A percentile compares a stretch with the other conserved stretches of the same genome.
These are phyloP conservation scores for Myxozyma monticola DNA, from an alignment of 805 yeast genomes.

Conservation along the genomic window DNA sequence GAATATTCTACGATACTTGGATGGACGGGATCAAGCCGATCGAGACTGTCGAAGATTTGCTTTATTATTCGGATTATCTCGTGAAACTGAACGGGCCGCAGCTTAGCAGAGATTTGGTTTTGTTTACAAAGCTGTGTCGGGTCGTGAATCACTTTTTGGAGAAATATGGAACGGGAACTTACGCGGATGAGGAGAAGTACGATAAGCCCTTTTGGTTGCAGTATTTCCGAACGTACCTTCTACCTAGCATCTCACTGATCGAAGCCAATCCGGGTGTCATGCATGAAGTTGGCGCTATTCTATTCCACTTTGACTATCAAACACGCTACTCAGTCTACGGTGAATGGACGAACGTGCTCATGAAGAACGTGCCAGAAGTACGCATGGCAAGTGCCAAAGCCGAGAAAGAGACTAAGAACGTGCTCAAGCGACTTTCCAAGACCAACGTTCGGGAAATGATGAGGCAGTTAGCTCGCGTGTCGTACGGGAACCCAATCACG, in stretches of 20 bases:
- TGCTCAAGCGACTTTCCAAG: constrained; percentile 76
- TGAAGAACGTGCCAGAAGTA: constrained; percentile 56
- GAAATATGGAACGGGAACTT: too few species aligned
- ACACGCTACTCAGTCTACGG: constrained; percentile 77
- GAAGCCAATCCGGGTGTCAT: constrained; percentile 59
- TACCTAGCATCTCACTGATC: constrained; percentile 59
- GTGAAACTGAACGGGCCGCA: constrained; percentile 57
- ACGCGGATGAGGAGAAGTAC: constrained; percentile 19
- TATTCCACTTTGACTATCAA: constrained; percentile 57
- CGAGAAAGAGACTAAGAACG: constrained; percentile 75
- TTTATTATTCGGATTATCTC: constrained; percentile 50
- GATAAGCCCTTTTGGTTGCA: constrained; percentile 52
- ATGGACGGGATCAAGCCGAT: constrained; percentile 43
- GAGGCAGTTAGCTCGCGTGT: constrained; percentile 67
- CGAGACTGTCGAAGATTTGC: constrained; percentile 46
- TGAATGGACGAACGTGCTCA: constrained; percentile 60
- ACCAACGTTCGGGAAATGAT: constrained; percentile 74
- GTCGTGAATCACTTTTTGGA: constrained; percentile 43
- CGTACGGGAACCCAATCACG: constrained; percentile 76
- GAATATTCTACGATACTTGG: constrained; percentile 48
- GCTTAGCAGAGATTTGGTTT: constrained; percentile 48
- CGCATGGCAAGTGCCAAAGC: constrained; percentile 64
- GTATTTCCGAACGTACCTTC: constrained; percentile 62
- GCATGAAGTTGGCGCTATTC: constrained; percentile 57
- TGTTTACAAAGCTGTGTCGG: constrained; percentile 61